Evolutionary conservation across 2,329 filamentous ascomycete genomes (phyloP), one percentile per base, ranked within the genome.

Genomic region (Fusarium tupiense): DNA sequence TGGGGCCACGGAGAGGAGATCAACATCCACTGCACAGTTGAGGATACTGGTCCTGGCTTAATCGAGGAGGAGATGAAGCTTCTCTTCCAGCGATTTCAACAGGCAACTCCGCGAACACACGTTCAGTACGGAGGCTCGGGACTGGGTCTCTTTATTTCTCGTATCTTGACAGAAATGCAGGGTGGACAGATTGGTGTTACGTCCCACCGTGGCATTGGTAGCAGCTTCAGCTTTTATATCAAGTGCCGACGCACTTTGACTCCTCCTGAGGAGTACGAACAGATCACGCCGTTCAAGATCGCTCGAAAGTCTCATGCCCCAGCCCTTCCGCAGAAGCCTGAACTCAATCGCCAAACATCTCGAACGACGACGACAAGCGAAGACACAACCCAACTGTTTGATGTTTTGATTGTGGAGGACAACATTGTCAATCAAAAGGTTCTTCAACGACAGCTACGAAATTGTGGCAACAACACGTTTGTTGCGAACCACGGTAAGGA

Each of bases 211-310:
- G 92, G 91, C 19, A 85, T 89, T 43, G 93, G 93, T 44, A 93
- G 91, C 81, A 93, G 90, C 0, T 95, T 95, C 81, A 91, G 90
- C 35, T 95, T 95, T 80, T 95, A 94, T 79, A 88, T 95, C 80
- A 92, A 91, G 72, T 89, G 90, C 61, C 89, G 90, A 77, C 91
- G 88, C 83, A 90, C 86, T 53, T 78, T 81, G 26, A 68, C 80
- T 26, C 84, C 85, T 13, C 79, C 83, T 10, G 67, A 81, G 6
- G 83, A 85, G n/a, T 81, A 76, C 37, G 82, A 85, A 44, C 76
- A 77, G 19, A 77, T 85, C 5, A 81, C 80, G 1, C 79, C 82
- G 16, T 82, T 83, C 68, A 83, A 79, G 54, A 80, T 83, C n/a
- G 68, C 76, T 12, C 79, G 81, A 58, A 83, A 80, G 68, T 75